Base-by-base conservation (phyloP, 257 asterid species). In the Ilex asprella region DNA sequence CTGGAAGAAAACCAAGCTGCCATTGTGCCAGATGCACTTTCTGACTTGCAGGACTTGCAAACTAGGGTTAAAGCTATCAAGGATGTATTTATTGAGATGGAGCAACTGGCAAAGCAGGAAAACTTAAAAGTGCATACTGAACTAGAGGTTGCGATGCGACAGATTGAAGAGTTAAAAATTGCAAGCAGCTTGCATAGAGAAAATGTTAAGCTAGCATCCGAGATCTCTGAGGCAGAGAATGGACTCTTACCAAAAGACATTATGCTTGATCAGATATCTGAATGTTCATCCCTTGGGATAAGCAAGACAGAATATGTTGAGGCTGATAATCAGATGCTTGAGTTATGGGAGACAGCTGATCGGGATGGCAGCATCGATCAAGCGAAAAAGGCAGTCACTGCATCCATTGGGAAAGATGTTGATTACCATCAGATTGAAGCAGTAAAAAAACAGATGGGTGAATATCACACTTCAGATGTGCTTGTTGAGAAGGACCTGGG, bases 251-350 rank as follows among this genome's bases (percentile, higher is more conserved):
- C 97, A 39, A 93, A 93, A 75, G 99, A 93, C 59, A 93, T 93
- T 3, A 76, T 89, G 76, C 99, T 93, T 59, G 99, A 93, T 74
- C 97, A 89, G 73, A 71, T 79, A 59, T 87, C 97, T 5, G 96
- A 87, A 57, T 77, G 82, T 72, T 82, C 99, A 10, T 78, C 94
- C 7, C 66, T 79, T 55, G 73, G 81, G 67, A 71, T 68, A 81
- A 80, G 81, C 75, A 75, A 75, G 79, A 82, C 79, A 73, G 88
- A 87, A 67, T 77, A 82, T 44, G 67, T 39, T 64, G 86, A 69
- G n/a, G 47, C 66, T 12, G 85, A 81, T 30, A 64, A 68, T 60
- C 85, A 72, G 69, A 71, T 65, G 21, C 69, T 84, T 3, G 84
- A 79, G 66, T 68, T 76, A 31, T 75, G 84, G 84, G 84, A 69